Base-by-base conservation (phyloP, 306 rosid species). In the Vigna trinervia region DNA sequence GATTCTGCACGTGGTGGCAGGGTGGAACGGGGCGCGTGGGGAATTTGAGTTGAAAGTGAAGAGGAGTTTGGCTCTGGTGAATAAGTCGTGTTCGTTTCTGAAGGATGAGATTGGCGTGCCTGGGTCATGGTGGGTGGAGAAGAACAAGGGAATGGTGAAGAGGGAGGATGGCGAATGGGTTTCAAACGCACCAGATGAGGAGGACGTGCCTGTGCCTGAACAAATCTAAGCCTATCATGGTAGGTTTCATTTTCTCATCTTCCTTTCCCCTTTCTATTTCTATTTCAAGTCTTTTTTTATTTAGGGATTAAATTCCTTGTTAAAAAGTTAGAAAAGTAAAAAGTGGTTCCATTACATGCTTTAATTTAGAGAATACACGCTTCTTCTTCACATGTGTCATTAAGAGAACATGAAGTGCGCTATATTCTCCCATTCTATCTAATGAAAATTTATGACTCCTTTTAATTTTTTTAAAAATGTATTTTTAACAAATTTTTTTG, bases 1-100 rank as follows among this genome's bases (percentile, higher is more conserved):
- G 6, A 85, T 85, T 77, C 51, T 92, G 80, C 96, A 92, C 39
- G 79, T 88, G 64, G 96, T 92, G 80, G 96, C 90, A 0, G 93
- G 93, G 73, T 90, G 97, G 97, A 88, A 88, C n/a, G 90, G 93
- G 23, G 12, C 7, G 17, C 17, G 67, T 0, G 84, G 69, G 3
- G 77, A 50, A 69, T 92, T 92, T 76, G 85, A 84, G 88, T 3
- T 85, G 79, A 90, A 66, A 79, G 92, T 87, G 60, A 88, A 87
- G 87, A 87, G 96, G 74, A 87, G 93, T 41, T 51, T 90, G 86
- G 90, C 89, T 5, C 71, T 88, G 84, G 91, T 90, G 79, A 90
- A 90, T 52, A 92, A 92, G 76, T 86, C 93, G 0, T 28, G 88
- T 59, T 85, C 84, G 22, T 79, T 74, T 54, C 73, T 92, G 66